Percentiles rank a stretch among this genome's conserved stretches.
Conservation (phyloP, 148 eudicot genomes). For the Persicaria tinctoria region DNA sequence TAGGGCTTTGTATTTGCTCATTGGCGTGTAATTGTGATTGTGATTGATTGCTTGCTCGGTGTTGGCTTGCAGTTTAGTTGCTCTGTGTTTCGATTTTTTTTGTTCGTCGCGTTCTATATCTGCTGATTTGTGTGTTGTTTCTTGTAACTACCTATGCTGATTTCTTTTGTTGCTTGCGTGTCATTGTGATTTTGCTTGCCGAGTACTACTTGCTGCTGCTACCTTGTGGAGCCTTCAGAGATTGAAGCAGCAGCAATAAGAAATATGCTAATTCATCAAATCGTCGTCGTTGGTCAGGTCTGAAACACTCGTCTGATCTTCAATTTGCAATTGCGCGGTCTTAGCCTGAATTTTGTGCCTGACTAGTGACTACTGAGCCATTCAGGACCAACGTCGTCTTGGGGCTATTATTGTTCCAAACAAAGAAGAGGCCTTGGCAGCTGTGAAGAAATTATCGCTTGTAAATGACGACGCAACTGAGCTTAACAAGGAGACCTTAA, state of each 20-base stretch:
- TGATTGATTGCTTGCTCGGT: too few species aligned
- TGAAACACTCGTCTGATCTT: constrained; percentile 1
- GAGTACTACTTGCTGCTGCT: too few species aligned
- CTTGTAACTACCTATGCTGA: too few species aligned
- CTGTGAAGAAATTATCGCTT: constrained; percentile 40
- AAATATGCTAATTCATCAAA: constrained; percentile 76
- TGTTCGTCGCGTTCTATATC: too few species aligned
- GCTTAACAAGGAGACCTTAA: constrained; percentile 41
- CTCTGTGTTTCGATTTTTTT: too few species aligned
- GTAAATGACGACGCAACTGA: constrained; percentile 39
- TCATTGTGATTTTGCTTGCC: too few species aligned
- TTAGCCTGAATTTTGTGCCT: background rate
- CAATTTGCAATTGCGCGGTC: background rate
- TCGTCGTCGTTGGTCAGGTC: constrained; percentile 91
- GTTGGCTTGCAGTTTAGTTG: too few species aligned
- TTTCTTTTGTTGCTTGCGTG: too few species aligned
- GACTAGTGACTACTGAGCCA: background rate
- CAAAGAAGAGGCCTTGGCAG: constrained; percentile 54
- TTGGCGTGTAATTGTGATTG: too few species aligned
- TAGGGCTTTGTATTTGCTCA: too few species aligned
- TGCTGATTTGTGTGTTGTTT: too few species aligned
- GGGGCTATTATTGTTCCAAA: constrained; percentile 91
- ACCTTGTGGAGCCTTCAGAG: constrained; percentile 87
- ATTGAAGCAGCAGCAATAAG: constrained; percentile 92
- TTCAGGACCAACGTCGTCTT: constrained; percentile 84